Base-by-base conservation (phyloP, 2,329 filamentous ascomycete species). In the Lasiodiplodia theobromae region DNA sequence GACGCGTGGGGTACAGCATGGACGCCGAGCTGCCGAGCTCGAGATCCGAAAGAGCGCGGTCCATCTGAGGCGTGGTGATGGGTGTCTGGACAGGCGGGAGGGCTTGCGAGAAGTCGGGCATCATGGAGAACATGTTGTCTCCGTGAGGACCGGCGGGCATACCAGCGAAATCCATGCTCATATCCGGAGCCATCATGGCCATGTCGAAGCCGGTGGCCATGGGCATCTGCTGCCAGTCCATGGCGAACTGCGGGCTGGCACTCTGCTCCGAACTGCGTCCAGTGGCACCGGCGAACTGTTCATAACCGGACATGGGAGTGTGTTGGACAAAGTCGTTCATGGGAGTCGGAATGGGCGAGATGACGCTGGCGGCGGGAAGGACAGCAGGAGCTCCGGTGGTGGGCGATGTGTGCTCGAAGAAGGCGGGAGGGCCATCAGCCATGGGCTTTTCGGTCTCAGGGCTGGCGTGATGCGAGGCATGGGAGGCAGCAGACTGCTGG, bases 201-300 rank as follows among this genome's bases (percentile, higher is more conserved):
- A 83, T 79, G 62, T 85, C 83, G 68, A 81, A 84, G 0, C 79
- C 80, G 14, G 80, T 74, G 10, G 79, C 77, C 76, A 85, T 81
- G 23, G 80, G 76, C 76, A 84, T 81, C 65, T 82, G 78, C 53
- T 77, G 77, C 83, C 83, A 85, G 71, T 85, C 83, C 72, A 85
- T 79, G 76, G 84, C 79, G 74, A 84, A 85, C 21, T 76, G 78
- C 4, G 83, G 83, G 72, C 81, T 84, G 10, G 80, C 76, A 18
- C 76, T 78, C 16, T 76, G 76, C 10, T 84, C 82, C 2, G 82
- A 79, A 28, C 77, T 76, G 38, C 83, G 81, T 18, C 77, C 78
- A 44, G 75, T 74, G 28, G 77, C 77, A 58, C 77, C 71, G 38
- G 78, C 74, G 68, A 84, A 83, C 38, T 84, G 82, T 23, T 83